Base-by-base conservation (phyloP, 2,329 filamentous ascomycete genomes). In the Aspergillus pseudotamarii region DNA sequence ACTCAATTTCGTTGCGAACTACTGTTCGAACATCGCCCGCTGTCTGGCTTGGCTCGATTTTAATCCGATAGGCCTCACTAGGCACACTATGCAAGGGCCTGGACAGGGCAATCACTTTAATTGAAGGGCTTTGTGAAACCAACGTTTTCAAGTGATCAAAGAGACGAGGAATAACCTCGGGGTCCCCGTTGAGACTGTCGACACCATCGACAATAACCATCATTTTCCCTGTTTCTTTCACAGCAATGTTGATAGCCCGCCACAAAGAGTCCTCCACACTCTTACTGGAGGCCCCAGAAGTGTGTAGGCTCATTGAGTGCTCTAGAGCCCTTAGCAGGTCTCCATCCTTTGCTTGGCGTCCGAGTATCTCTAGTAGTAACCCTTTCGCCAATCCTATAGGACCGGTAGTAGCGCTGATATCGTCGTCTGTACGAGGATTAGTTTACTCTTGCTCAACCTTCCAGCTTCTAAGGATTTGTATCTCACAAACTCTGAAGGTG, bases 351-450 rank as follows among this genome's bases (percentile, higher is more conserved):
- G 46, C 46, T 30, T 38, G 45, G 6, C 57, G 45, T 9, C 34
- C 45, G 16, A 59, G n/a, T 19, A 51, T 38, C 45, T 59, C 28
- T 10, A 59, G 32, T 8, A 59, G 21, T 12, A 59, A 32, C 6
- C 57, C 57, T 38, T 59, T 59, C 30, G 34, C 57, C 12, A 59
- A 45, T 3, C 41, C 45, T 11, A 59, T 59, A n/a, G 41, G 41
- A 26, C 41, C 30, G 1, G 45, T 48, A 5, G 57, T 59, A 16
- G 57, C 19, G 28, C 41, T 36, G 32, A 59, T 59, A 51, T 59
- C 57, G 6, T 59, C 57, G 19, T 51, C 45, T 36, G 26, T 19
- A 30, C 30, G 45, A 28, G 30, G 12, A 23, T 54, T 54, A 54
- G 51, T 10, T 36, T 2, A 36, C 19, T 6, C 3, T 30, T 2